Evolutionary conservation across 306 rosid genomes (phyloP), one percentile per base, ranked within the genome.

Genomic region (Canavalia ensiformis): DNA sequence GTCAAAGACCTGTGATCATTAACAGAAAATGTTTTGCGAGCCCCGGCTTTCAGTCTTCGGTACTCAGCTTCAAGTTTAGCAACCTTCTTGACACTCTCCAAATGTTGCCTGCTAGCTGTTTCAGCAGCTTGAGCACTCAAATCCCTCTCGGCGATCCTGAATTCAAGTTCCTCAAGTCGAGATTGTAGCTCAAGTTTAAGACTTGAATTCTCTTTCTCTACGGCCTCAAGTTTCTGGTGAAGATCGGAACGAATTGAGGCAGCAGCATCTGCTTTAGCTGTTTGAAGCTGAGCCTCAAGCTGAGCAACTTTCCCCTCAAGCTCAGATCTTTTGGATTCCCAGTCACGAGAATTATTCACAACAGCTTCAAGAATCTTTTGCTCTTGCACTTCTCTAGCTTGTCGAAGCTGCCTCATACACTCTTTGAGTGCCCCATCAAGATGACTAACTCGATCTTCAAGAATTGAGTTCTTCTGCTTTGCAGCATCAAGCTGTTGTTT

Each of bases 351-450:
- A 79, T 75, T 90, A 69, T 69, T 87, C 25, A 74, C 76, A 77
- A 90, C 60, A 68, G 79, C 88, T 55, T 88, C 97, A 28, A 51
- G 70, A 52, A 86, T 82, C 81, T 90, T 90, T 80, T 81, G 86
- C 50, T 91, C 93, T 71, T 90, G 91, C 60, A 83, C 92, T 80
- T 91, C 97, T 84, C 94, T 90, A 35, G 92, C 88, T 87, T 93
- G 97, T 54, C 92, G 91, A 79, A 93, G 94, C 83, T 93, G 94
- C 89, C 94, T 84, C 77, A 89, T 71, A 60, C 97, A 93, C 86
- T 93, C 97, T 84, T 87, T 93, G 81, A 93, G 89, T 76, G 94
- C 97, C 64, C 93, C 92, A 57, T 93, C 97, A 83, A 91, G 92
- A 88, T 93, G 97, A 86, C 86, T 80, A 83, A 88, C 90, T 51